Evolutionary conservation across 2,329 filamentous ascomycete species (phyloP), one percentile per base, ranked within the genome.

Genomic region (Trichophyton benhamiae): DNA sequence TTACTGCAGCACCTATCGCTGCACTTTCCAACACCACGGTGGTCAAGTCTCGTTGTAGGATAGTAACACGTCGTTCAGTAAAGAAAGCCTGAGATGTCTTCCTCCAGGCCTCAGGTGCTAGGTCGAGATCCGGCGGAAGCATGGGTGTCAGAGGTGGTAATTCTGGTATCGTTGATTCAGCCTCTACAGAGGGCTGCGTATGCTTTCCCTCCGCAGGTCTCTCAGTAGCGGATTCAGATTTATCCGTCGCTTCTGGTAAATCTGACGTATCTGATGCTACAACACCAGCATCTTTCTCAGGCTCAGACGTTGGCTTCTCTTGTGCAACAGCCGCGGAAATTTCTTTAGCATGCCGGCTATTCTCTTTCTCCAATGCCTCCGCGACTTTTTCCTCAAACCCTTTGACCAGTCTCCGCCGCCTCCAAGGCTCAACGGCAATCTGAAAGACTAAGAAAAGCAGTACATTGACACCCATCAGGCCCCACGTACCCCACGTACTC

Each of bases 401-500:
- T 67, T 82, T 84, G 62, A 97, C 89, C 64, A 99, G 82, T 68
- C 90, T 80, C 70, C 79, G 81, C 67, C 94, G 80, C 67, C 91
- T 85, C 90, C 92, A 97, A 3, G 94, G 94, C 79, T 99, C 92
- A 64, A 96, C 87, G 20, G 94, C 84, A 67, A 95, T 86, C 75
- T 96, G 87, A 67, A 95, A 85, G 17, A 91, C 81, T 60, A 99
- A 75, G 71, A 99, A 89, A 55, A 99, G 76, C 64, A 97, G 73
- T 36, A 97, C 88, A 71, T 99, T 99, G 70, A 97, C 83, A 25
- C 92, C 92, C 94, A 99, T 99, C 64, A 99, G 78, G 0, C 92
- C 94, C 85, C 95, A 97, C 0, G 94, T 99, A 41, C 95, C 92
- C 94, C 94, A 99, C 0, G 94, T 99, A 72, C 88, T 94, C 80